Conservation (phyloP, 768 basidiomycete genomes). For the Collybia nuda region DNA sequence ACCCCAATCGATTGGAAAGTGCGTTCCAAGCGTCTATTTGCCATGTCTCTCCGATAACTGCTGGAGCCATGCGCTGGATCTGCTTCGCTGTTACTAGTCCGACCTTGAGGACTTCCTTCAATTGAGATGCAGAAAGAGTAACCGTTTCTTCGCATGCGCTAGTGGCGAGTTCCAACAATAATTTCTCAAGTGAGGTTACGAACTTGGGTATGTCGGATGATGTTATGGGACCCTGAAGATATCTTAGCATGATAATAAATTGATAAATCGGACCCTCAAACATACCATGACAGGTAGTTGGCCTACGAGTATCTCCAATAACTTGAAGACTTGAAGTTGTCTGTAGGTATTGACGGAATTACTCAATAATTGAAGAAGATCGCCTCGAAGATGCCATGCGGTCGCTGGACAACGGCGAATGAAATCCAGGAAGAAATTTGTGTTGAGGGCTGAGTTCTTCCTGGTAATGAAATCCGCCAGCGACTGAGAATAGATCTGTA, state of each 20-base stretch:
- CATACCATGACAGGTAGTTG: slow-evolving; percentile 52
- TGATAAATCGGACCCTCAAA: slow-evolving; percentile 3
- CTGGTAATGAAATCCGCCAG: slow-evolving; percentile 75
- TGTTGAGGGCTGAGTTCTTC: slow-evolving; percentile 76
- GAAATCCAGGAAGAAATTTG: slow-evolving; percentile 78
- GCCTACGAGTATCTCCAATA: slow-evolving; percentile 64
- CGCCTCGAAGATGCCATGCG: slow-evolving; percentile 65
- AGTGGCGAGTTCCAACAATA: slow-evolving; percentile 46
- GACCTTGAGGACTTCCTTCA: slow-evolving; percentile 81
- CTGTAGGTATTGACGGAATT: slow-evolving; percentile 78
- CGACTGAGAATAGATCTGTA: slow-evolving; percentile 61
- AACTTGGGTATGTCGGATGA: slow-evolving; percentile 45
- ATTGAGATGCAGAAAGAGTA: slow-evolving; percentile 55
- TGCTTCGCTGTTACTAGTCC: slow-evolving; percentile 65
- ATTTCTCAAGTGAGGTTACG: slow-evolving; percentile 48
- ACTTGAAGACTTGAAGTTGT: slow-evolving; percentile 68
- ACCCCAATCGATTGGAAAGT: slow-evolving; percentile 44
- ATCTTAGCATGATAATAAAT: slow-evolving; percentile 4
- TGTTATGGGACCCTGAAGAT: slow-evolving; percentile 19
- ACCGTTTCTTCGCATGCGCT: slow-evolving; percentile 47
- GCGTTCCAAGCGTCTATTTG: slow-evolving; percentile 53
- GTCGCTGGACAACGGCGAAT: slow-evolving; percentile 60
- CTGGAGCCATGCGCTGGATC: slow-evolving; percentile 45
- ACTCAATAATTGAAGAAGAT: slow-evolving; percentile 54
- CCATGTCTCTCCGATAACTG: slow-evolving; percentile 49